Conservation (phyloP, 1,139 yeast species). For the Taphrina confusa region DNA sequence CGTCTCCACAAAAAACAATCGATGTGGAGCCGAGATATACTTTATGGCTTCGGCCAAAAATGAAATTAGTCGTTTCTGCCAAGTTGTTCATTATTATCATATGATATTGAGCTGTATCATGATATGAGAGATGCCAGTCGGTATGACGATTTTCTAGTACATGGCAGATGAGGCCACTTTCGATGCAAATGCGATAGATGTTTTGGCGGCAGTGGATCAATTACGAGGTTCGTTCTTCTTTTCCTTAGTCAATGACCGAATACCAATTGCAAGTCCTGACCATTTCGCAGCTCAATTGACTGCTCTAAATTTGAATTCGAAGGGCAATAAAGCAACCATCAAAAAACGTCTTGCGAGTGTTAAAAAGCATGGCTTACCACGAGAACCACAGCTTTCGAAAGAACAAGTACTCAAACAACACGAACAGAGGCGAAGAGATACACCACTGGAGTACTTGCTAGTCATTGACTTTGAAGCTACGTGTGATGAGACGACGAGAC, state of each 20-base stretch:
- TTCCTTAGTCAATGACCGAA: not conserved
- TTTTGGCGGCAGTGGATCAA: not conserved
- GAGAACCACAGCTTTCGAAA: not conserved
- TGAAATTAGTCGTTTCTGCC: slow-evolving; percentile 4
- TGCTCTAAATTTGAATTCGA: slow-evolving; percentile 8
- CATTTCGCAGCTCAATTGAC: slow-evolving; percentile 12
- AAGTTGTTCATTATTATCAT: too few species aligned
- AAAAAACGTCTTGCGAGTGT: slow-evolving; percentile 1
- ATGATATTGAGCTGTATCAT: too few species aligned
- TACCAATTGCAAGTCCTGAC: not conserved
- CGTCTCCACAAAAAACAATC: not conserved
- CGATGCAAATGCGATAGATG: not conserved
- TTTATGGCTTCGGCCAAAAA: not conserved
- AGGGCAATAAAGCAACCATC: slow-evolving; percentile 17
- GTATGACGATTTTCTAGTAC: too few species aligned
- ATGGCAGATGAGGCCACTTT: not conserved
- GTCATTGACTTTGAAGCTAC: slow-evolving; percentile 43
- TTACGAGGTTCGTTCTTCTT: slow-evolving; percentile 3
- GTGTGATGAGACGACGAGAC: slow-evolving; percentile 37
- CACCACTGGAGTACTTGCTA: slow-evolving; percentile 39
- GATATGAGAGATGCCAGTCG: too few species aligned
- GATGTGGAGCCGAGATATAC: not conserved
- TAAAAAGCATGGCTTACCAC: slow-evolving; percentile 6
- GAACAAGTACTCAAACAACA: not conserved
- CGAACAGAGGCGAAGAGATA: slow-evolving; percentile 10